Evolutionary conservation across 1,139 yeast genomes (phyloP).

Genomic region (Scheffersomyces stambukii): DNA sequence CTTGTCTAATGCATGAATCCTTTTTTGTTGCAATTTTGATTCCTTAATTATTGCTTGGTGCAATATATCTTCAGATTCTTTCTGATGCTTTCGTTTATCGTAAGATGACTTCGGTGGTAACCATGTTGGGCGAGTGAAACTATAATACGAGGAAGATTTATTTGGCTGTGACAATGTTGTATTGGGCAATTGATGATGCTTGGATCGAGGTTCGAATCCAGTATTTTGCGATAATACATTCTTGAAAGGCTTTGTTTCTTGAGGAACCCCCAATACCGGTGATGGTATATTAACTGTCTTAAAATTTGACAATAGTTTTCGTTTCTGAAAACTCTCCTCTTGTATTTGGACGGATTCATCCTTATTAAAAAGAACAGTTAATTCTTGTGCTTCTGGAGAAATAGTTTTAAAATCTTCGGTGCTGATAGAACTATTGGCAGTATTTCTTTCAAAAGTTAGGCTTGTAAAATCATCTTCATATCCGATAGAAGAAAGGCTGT

Average conservation of each 20-base stretch:
- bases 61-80: constrained; percentile 50
- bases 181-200: constrained; percentile 1
- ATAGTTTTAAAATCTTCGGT: constrained; percentile 18
- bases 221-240: too few species aligned
- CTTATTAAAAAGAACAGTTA: constrained; percentile 37
- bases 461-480: constrained; percentile 10
- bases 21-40: constrained; percentile 25
- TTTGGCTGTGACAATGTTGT: constrained; percentile 2
- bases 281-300: constrained; percentile 12
- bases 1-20: constrained; percentile 22
- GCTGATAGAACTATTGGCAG: constrained; percentile 1
- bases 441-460: too few species aligned
- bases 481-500: constrained; percentile 16
- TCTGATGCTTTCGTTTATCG: constrained; percentile 54
- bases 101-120: constrained; percentile 60
- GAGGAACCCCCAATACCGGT: constrained; percentile 3
- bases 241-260: too few species aligned
- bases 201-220: constrained; percentile 1
- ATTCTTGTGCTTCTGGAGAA: constrained; percentile 46
- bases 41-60: constrained; percentile 44
- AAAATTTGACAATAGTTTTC: constrained; percentile 22
- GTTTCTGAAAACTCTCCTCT: constrained; percentile 38
- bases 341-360: constrained; percentile 30
- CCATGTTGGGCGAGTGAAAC: constrained; percentile 60
- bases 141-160: constrained; percentile 18